phyloP scores from a whole-genome alignment of 139 green algal genomes.

The Coccomyxa sp. region DNA sequence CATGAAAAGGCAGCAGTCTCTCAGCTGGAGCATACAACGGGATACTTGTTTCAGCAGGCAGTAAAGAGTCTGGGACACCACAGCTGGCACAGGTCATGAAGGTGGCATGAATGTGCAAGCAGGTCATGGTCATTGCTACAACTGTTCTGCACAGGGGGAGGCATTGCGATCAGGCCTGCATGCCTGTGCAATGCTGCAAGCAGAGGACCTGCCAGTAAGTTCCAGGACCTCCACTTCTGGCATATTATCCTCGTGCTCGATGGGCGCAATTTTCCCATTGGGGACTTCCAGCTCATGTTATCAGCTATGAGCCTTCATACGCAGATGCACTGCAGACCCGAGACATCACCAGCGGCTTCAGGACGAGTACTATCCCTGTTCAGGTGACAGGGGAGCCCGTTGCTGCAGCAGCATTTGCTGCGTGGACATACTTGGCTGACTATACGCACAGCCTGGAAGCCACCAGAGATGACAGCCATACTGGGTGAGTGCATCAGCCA shows the following conservation, averaged over 20 bases:
- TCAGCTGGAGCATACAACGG: no score
- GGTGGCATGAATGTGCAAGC: no score
- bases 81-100: not conserved
- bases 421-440: not conserved
- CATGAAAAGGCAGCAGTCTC: no score
- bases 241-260: no score
- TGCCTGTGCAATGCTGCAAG: not conserved
- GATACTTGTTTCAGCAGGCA: not conserved
- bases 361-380: not conserved
- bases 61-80: not conserved
- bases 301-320: not conserved
- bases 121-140: no score
- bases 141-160: not conserved
- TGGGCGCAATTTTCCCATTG: not conserved
- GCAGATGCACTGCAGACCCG: not conserved
- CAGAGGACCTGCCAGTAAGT: not conserved
- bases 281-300: not conserved
- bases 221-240: not conserved
- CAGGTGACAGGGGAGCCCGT: constrained; percentile 3
- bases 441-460: not conserved
- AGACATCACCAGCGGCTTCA: not conserved
- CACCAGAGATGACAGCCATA: not conserved
- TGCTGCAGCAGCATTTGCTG: not conserved
- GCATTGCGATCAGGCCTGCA: not conserved
- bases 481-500: not conserved